Evolutionary conservation across 1,284 basidiomycete genomes (phyloP).

Genomic region (Ceratobasidium theobromae): DNA sequence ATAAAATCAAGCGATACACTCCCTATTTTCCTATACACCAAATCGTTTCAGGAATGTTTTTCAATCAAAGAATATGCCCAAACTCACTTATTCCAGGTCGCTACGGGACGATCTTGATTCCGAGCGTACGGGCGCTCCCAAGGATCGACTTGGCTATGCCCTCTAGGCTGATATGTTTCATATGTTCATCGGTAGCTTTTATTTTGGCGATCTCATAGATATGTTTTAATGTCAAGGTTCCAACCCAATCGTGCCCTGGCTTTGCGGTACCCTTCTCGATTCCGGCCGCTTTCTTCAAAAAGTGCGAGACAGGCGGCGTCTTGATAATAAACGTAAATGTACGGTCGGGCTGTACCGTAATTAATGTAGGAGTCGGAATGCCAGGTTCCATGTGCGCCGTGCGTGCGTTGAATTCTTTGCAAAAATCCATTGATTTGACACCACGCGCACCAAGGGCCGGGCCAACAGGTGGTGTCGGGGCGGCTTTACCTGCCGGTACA

Average conservation of each 20-base stretch:
- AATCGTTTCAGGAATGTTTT: no score
- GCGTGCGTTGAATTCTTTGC: conserved; percentile 94
- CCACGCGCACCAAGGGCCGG: conserved; percentile 97
- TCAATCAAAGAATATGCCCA: no score
- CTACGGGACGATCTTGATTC: conserved; percentile 86
- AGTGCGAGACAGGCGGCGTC: conserved; percentile 88
- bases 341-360: conserved; percentile 93
- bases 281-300: conserved; percentile 89
- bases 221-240: conserved; percentile 92
- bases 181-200: conserved; percentile 86
- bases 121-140: conserved; percentile 82
- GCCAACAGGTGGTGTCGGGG: conserved; percentile 94
- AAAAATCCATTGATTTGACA: conserved; percentile 99
- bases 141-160: conserved; percentile 84
- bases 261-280: conserved; percentile 87
- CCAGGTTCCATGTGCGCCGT: conserved; percentile 88
- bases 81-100: no score
- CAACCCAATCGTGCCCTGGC: conserved; percentile 73
- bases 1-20: no score
- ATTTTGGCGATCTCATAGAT: conserved; percentile 99
- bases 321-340: conserved; percentile 92
- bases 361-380: conserved; percentile 85
- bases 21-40: no score
- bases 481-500: conserved; percentile 91
- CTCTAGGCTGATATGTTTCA: conserved; percentile 82